Evolutionary conservation across 495 filamentous ascomycete species (phyloP).

Genomic region (Aspergillus nanangensis): DNA sequence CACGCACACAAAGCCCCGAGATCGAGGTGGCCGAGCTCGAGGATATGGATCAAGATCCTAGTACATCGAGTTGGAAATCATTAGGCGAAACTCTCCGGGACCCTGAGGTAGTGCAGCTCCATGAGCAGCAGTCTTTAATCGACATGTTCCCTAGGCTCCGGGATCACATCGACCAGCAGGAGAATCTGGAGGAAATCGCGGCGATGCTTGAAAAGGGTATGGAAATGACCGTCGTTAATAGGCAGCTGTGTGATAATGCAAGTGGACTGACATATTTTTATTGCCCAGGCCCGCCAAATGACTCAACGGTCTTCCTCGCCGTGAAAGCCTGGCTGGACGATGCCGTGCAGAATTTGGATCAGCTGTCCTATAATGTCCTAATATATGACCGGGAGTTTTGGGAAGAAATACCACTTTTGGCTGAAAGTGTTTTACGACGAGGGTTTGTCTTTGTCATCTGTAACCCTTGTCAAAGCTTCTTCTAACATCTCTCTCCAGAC

Average conservation of each 20-base stretch:
- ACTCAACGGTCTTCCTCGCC: constrained; percentile 18
- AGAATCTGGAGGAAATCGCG: constrained; percentile 35
- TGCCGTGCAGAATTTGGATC: constrained; percentile 23
- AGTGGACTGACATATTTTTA: no score
- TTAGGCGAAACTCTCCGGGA: constrained; percentile 34
- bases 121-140: constrained; percentile 22
- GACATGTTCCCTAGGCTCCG: constrained; percentile 34
- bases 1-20: constrained; percentile 46
- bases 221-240: no score
- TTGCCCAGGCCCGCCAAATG: constrained; percentile 29
- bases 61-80: constrained; percentile 39
- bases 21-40: constrained; percentile 54
- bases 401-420: constrained; percentile 43
- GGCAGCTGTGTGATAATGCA: no score
- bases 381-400: constrained; percentile 46
- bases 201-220: constrained; percentile 43
- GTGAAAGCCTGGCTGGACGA: constrained; percentile 35
- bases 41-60: constrained; percentile 48
- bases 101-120: constrained; percentile 32
- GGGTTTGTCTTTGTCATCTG: constrained; percentile 22
- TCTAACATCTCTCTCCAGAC: constrained; percentile 17
- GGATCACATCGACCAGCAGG: constrained; percentile 18
- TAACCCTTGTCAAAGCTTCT: background rate
- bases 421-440: constrained; percentile 42
- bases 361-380: constrained; percentile 23